Base-by-base conservation (phyloP, 2,329 filamentous ascomycete genomes). In the Aspergillus amoenus region DNA sequence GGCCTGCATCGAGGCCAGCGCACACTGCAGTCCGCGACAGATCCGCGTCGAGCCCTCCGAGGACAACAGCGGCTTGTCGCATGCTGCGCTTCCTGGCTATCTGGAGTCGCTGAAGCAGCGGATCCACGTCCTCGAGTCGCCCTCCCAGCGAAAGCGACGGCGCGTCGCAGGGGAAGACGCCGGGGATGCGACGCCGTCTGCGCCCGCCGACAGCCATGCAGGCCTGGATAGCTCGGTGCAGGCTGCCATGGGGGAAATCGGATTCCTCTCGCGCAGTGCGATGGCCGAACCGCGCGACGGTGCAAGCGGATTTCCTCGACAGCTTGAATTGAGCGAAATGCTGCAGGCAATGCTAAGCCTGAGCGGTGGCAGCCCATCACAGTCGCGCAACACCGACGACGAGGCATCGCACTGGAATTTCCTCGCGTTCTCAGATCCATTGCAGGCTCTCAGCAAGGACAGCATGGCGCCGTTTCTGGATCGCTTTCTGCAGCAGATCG, bases 231-330 rank as follows among this genome's bases (percentile, higher is more conserved):
- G 52, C 32, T 63, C 66, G 9, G 58, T 68, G 18, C 63, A 64
- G 39, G 62, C 61, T 39, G 66, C 65, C 4, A 68, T 69, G 68
- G 67, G 68, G 1, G 68, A 70, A 41, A 70, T 71, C 27, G 66
- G 67, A 13, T 66, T 67, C 13, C 58, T 72, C 12, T 70, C 70
- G 5, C 66, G 65, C 24, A 70, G 63, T 54, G 69, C 70, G 13
- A 70, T 72, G 66, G 69, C 68, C 30, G 70, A 72, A 54, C 66
- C 68, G 5, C 64, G 65, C 11, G 62, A 65, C 52, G 64, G 61
- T 18, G 50, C 37, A 0, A 45, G 51, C 7, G 57, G 57, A 1
- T 63, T 64, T 15, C 64, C 68, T 3, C 60, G 62, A 13, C 63
- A 66, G 21, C 56, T 70, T 5, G 55, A 58, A 1, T 61, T 64